A percentile compares a stretch with the other conserved stretches of the same genome.
Evolutionary conservation across 306 rosid species (phyloP).

Genomic region (Potentilla sterilis): DNA sequence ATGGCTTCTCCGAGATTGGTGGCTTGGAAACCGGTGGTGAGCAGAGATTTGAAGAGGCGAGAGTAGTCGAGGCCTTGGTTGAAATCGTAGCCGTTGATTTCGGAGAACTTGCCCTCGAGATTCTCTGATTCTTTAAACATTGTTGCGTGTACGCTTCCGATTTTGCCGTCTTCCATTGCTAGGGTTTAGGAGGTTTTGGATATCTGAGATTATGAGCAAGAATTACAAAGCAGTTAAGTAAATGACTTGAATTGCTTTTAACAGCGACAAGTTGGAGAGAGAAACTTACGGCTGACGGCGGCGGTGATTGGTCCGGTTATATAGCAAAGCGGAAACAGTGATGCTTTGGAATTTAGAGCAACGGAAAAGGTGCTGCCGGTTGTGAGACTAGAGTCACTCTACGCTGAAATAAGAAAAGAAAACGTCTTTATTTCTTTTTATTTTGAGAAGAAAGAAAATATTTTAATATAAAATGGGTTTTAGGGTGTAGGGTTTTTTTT

Average conservation of each 20-base stretch:
- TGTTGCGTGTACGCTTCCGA: slow-evolving; percentile 41
- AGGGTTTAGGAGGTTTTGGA: neutral
- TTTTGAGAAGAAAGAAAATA: too few species aligned
- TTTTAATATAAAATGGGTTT: too few species aligned
- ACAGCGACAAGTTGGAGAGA: neutral
- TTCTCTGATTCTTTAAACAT: slow-evolving; percentile 73
- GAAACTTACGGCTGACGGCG: neutral
- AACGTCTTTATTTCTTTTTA: too few species aligned
- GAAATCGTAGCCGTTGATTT: slow-evolving; percentile 81
- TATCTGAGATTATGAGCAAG: neutral
- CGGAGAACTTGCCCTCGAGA: slow-evolving; percentile 48
- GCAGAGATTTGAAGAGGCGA: slow-evolving; percentile 58
- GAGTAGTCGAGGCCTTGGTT: slow-evolving; percentile 62
- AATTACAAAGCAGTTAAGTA: neutral
- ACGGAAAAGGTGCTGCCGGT: too few species aligned
- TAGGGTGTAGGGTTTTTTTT: too few species aligned
- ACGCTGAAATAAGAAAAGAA: too few species aligned
- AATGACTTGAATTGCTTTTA: neutral
- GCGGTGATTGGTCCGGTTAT: neutral
- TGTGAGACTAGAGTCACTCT: too few species aligned
- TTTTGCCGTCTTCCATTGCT: slow-evolving; percentile 29
- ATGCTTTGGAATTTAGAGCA: too few species aligned
- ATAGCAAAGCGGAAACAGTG: neutral
- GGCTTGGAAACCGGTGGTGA: slow-evolving; percentile 86
- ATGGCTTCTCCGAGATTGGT: slow-evolving; percentile 83